Evolutionary conservation across 2,329 filamentous ascomycete species (phyloP).

Genomic region (Penicillium sp.): DNA sequence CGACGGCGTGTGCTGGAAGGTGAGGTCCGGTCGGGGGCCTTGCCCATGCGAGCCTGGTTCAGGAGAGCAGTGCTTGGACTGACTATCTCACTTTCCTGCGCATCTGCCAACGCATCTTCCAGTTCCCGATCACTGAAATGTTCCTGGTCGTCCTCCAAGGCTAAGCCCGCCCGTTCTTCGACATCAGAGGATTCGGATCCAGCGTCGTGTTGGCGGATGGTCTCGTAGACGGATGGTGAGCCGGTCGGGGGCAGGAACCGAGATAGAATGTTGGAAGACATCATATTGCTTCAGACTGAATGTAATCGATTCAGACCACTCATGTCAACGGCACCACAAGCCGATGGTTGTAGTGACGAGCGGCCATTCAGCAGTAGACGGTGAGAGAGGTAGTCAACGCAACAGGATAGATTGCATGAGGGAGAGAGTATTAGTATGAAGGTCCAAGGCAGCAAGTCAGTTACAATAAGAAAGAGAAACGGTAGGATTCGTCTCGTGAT

Average conservation of each 20-base stretch:
- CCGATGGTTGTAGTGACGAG: conserved; percentile 4
- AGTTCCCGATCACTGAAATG: conserved; percentile 59
- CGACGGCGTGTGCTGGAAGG: conserved; percentile 25
- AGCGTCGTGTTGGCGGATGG: conserved; percentile 48
- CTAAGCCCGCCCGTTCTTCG: conserved; percentile 50
- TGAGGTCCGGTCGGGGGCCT: conserved; percentile 16
- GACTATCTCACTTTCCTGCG: conserved; percentile 49
- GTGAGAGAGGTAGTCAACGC: conserved; percentile 6
- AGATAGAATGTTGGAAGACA: conserved; percentile 45
- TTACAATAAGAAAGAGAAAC: no score
- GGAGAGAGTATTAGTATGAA: no score
- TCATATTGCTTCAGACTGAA: conserved; percentile 33
- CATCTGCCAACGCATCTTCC: conserved; percentile 57
- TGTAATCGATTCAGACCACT: conserved; percentile 3
- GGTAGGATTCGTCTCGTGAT: conserved; percentile 13
- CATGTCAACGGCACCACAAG: conserved; percentile 17
- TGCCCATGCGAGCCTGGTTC: conserved; percentile 31
- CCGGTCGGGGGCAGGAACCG: conserved; percentile 51
- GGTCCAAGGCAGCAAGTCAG: no score
- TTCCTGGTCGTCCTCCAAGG: conserved; percentile 50
- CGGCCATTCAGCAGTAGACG: conserved; percentile 12
- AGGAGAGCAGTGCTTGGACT: conserved; percentile 46
- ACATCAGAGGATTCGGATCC: conserved; percentile 48
- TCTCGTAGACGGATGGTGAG: conserved; percentile 51
- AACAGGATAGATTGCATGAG: neutral